These are phyloP conservation scores for Dioscorea cayenensis DNA, from an alignment of 116 monocot genomes.

Conservation along the genomic window DNA sequence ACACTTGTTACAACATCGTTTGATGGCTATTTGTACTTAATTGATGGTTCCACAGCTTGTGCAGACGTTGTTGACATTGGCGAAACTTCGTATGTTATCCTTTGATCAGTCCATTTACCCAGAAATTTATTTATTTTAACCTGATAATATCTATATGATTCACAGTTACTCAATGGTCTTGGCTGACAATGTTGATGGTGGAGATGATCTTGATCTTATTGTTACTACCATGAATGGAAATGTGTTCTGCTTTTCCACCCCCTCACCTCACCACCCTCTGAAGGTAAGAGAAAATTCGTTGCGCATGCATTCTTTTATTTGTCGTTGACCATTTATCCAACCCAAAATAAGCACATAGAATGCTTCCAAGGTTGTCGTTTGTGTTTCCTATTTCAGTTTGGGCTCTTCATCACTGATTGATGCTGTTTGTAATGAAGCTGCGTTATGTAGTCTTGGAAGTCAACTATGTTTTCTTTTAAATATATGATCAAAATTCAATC, in stretches of 20 bases:
- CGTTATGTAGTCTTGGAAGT: neutral
- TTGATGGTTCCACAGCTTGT: constrained; percentile 91
- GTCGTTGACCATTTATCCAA: neutral
- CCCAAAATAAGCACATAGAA: neutral
- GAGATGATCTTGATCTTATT: constrained; percentile 97
- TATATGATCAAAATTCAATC: neutral
- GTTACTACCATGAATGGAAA: constrained; percentile 99
- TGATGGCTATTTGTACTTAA: constrained; percentile 94
- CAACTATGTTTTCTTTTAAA: neutral
- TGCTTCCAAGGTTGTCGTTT: neutral
- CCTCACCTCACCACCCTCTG: constrained; percentile 80
- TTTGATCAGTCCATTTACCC: neutral
- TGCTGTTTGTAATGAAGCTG: neutral
- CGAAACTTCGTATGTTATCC: constrained; percentile 72
- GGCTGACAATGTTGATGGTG: constrained; percentile 99
- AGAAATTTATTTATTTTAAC: neutral
- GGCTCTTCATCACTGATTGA: neutral
- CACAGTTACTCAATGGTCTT: constrained; percentile 89
- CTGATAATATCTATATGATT: constrained; percentile 17
- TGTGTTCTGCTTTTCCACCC: constrained; percentile 90
- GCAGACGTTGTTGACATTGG: constrained; percentile 98
- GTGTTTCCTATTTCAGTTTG: too few species aligned
- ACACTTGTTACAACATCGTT: constrained; percentile 89
- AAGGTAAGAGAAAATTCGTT: constrained; percentile 39
- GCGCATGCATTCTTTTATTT: neutral